A percentile compares a stretch with the other conserved stretches of the same genome.
phyloP scores from a whole-genome alignment of 192 early-diverging fungal genomes.

The Backusella tarrabulga region DNA sequence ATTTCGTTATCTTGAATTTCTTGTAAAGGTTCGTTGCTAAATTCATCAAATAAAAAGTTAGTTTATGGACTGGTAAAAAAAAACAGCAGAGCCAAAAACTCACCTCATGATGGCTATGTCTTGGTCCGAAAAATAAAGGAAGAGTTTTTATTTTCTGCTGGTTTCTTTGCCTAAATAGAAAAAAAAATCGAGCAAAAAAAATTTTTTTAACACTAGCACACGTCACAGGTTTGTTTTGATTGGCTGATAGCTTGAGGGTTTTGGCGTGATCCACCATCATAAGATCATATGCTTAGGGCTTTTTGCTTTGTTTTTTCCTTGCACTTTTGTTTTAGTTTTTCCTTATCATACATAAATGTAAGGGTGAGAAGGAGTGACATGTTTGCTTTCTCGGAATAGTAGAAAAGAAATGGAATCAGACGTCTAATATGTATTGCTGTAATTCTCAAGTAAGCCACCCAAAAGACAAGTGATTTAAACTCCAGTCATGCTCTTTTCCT shows the following conservation, averaged over 20 bases:
- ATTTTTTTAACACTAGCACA: slow-evolving; percentile 2
- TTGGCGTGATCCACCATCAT: background rate
- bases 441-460: background rate
- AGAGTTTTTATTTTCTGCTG: background rate
- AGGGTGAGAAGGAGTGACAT: too few species aligned
- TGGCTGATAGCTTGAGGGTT: background rate
- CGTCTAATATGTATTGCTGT: background rate
- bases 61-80: background rate
- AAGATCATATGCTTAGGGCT: background rate
- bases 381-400: too few species aligned
- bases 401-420: too few species aligned
- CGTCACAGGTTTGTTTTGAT: background rate
- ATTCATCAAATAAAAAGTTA: background rate
- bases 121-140: slow-evolving; percentile 14
- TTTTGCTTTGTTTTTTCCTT: background rate
- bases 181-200: slow-evolving; percentile 16
- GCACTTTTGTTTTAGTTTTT: too few species aligned
- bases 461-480: background rate
- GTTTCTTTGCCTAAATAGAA: slow-evolving; percentile 11
- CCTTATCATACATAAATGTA: too few species aligned
- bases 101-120: slow-evolving; percentile 12
- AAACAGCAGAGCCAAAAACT: background rate
- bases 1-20: slow-evolving; percentile 30
- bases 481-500: background rate
- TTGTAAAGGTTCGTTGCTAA: slow-evolving; percentile 31